phyloP scores from a whole-genome alignment of 495 filamentous ascomycete genomes.

The Penicillium waksmanii region DNA sequence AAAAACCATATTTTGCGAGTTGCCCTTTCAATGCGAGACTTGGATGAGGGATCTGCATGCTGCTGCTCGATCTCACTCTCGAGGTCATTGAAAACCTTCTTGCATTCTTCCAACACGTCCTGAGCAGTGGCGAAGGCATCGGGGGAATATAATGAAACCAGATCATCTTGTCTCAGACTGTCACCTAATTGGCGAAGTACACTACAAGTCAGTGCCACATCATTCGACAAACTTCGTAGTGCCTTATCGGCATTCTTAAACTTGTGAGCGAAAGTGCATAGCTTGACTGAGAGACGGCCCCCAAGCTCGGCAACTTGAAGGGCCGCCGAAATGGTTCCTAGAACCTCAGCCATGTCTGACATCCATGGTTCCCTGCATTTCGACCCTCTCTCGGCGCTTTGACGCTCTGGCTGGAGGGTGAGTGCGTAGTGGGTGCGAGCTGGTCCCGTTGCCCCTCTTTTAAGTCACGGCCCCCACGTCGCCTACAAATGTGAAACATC shows the following conservation, averaged over 20 bases:
- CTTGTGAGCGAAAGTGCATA: constrained; percentile 37
- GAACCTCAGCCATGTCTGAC: neutral
- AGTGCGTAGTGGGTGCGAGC: neutral
- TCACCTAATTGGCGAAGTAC: constrained; percentile 1
- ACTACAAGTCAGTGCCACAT: constrained; percentile 36
- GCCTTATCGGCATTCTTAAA: constrained; percentile 30
- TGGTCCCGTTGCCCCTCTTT: neutral
- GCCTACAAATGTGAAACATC: neutral
- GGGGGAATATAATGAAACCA: constrained; percentile 18
- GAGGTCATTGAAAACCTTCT: constrained; percentile 22
- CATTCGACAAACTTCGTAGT: constrained; percentile 32
- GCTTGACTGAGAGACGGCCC: constrained; percentile 31
- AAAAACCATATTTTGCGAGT: constrained; percentile 3
- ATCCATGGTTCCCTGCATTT: neutral
- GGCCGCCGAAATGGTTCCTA: neutral
- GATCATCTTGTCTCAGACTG: neutral
- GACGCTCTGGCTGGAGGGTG: neutral
- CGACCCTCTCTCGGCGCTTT: neutral
- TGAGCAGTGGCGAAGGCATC: constrained; percentile 6
- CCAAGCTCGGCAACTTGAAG: constrained; percentile 38
- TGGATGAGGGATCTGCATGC: neutral
- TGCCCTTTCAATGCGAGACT: neutral
- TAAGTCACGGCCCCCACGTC: neutral
- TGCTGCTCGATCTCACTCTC: neutral
- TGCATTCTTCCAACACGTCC: constrained; percentile 7